Conservation (phyloP, 495 filamentous ascomycete genomes). For the Hyaloscypha bicolor region DNA sequence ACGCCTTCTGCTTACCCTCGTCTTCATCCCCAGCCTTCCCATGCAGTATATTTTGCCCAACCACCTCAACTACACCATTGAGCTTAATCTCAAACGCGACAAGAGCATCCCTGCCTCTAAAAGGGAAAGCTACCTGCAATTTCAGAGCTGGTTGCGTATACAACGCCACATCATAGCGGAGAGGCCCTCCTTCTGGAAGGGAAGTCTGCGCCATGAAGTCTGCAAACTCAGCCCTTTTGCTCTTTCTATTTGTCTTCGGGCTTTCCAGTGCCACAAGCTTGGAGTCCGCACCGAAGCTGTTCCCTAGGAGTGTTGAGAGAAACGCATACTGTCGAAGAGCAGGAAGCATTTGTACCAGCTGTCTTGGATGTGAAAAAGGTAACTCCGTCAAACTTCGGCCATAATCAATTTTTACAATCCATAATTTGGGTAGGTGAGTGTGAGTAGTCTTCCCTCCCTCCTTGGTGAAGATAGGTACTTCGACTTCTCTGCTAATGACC, state of each 20-base stretch:
- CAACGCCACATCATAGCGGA: constrained; percentile 52
- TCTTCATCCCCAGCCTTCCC: constrained; percentile 13
- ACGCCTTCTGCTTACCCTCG: neutral
- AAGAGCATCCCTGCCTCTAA: constrained; percentile 41
- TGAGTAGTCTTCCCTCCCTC: constrained; percentile 46
- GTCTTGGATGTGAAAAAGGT: constrained; percentile 84
- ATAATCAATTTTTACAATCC: constrained; percentile 68
- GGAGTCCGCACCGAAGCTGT: constrained; percentile 49
- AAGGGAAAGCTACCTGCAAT: constrained; percentile 53
- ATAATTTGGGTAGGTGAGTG: constrained; percentile 69
- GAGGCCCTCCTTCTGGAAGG: constrained; percentile 8
- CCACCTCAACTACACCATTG: constrained; percentile 58
- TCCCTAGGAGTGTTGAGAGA: constrained; percentile 63
- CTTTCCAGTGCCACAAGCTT: constrained; percentile 6
- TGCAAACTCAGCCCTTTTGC: constrained; percentile 37
- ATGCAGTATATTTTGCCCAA: constrained; percentile 37
- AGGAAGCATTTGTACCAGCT: constrained; percentile 77
- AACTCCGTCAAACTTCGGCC: constrained; percentile 69
- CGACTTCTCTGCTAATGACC: constrained; percentile 15
- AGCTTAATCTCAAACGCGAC: constrained; percentile 61
- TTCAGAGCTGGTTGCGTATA: constrained; percentile 47
- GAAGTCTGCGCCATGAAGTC: constrained; percentile 35
- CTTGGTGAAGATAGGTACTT: constrained; percentile 33
- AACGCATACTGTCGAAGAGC: constrained; percentile 76
- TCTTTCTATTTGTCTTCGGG: constrained; percentile 22